phyloP scores from a whole-genome alignment of 176 grass and related monocot genomes.

The Typha latifolia region DNA sequence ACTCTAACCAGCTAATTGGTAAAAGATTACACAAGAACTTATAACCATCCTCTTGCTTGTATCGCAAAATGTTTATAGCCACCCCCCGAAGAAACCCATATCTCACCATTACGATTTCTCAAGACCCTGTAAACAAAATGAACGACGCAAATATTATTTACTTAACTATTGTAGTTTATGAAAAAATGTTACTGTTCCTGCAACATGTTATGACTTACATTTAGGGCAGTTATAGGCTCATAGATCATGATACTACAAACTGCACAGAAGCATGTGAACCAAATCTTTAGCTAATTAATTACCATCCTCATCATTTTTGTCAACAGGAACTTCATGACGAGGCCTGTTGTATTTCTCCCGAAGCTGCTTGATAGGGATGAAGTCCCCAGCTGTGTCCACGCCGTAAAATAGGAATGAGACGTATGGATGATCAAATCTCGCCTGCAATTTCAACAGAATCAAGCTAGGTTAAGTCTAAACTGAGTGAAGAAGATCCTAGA shows the following conservation, averaged over 20 bases:
- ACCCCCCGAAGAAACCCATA: not conserved
- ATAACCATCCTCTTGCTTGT: not conserved
- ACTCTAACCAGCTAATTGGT: not conserved
- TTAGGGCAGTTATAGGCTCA: not conserved
- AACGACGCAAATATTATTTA: not conserved
- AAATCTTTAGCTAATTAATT: not conserved
- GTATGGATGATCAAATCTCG: slow-evolving; percentile 84
- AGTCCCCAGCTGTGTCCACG: slow-evolving; percentile 62
- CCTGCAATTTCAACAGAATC: slow-evolving; percentile 27
- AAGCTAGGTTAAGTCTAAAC: slow-evolving; percentile 5
- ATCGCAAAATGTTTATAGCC: too few relatives aligned
- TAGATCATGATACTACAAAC: too few relatives aligned
- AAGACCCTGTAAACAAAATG: not conserved
- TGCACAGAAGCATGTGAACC: not conserved
- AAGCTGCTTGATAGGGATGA: slow-evolving; percentile 87
- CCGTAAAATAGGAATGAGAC: slow-evolving; percentile 83
- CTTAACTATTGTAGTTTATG: not conserved
- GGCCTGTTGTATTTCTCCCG: slow-evolving; percentile 77
- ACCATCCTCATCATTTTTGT: slow-evolving; percentile 30
- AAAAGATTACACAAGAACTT: not conserved
- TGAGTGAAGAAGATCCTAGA: not conserved
- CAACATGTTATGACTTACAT: not conserved
- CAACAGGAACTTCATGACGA: slow-evolving; percentile 60
- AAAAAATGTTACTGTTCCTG: not conserved
- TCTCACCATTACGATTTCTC: not conserved